Base-by-base conservation (phyloP, 306 rosid species). In the Gynostemma pentaphyllum region DNA sequence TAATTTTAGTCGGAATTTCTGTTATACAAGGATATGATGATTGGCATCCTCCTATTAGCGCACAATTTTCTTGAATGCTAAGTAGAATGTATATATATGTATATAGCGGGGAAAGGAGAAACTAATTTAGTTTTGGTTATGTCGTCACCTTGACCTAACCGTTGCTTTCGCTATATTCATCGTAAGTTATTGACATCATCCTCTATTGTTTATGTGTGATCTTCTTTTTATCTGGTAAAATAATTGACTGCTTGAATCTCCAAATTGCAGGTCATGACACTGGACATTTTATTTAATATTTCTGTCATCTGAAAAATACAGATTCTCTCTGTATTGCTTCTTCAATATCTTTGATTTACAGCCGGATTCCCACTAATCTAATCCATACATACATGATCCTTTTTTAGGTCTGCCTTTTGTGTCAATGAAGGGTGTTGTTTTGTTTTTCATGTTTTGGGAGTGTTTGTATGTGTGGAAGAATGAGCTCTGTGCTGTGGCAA, bases 401-500 rank as follows among this genome's bases (percentile, higher is more conserved):
- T 57, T 10, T 57, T 36, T 57, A 36, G 64, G 64, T 36, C 45
- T 19, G 18, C 45, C 64, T 34, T 57, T 57, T 57, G 64, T 41
- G 45, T 57, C 41, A 57, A 34, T 34, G 64, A 19, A 29, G 64
- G 32, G 64, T 57, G 28, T 49, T 49, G 29, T 57, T 57, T 23
- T 12, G 47, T 29, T 30, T 57, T 19, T 45, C 41, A 45, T 68
- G 66, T 55, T 56, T 28, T 42, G 66, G 46, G 36, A 68, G 16
- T 1, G 19, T 68, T 68, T 56, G 45, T 56, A n/a, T n/a, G 64
- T 56, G 64, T 24, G 19, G 64, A 36, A 59, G 64, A 37, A 10
- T 59, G 46, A 59, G 64, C n/a, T n/a, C n/a, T n/a, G n/a, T n/a
- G 64, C 16, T 37, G 64, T 59, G 64, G 47, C 64, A 59, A 42